Percentiles rank a stretch among this genome's conserved stretches.
Conservation (phyloP, 1,284 basidiomycete genomes). For the Schizophyllum amplum region DNA sequence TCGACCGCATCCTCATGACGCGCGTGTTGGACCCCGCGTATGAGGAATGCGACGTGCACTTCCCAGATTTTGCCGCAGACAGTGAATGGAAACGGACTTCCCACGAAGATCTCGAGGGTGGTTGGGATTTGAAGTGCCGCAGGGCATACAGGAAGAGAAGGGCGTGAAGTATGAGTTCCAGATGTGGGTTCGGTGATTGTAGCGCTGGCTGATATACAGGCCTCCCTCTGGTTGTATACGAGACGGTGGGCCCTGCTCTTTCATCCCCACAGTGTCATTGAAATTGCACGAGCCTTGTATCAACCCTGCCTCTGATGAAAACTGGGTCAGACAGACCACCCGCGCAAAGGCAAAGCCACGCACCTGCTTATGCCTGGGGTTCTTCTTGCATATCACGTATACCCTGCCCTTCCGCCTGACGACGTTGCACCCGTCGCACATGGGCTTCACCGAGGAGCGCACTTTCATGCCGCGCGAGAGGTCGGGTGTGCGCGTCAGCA, state of each 20-base stretch:
- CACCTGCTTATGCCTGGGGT: constrained; percentile 98
- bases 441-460: constrained; percentile 85
- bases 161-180: constrained; percentile 83
- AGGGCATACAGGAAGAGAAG: constrained; percentile 73
- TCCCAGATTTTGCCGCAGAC: constrained; percentile 57
- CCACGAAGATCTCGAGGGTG: constrained; percentile 61
- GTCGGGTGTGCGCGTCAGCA: constrained; percentile 20
- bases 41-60: constrained; percentile 79
- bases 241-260: no score
- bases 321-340: constrained; percentile 12
- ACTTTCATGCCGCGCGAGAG: constrained; percentile 90
- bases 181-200: constrained; percentile 83
- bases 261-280: no score
- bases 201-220: no score
- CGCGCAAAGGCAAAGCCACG: constrained; percentile 19
- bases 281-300: no score
- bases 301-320: constrained; percentile 52
- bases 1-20: constrained; percentile 83
- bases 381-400: constrained; percentile 90
- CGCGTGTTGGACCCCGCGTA: constrained; percentile 72
- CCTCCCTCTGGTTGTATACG: no score
- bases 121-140: constrained; percentile 73
- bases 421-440: constrained; percentile 86
- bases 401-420: constrained; percentile 87
- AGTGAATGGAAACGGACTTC: constrained; percentile 49